A percentile compares a stretch with the other conserved stretches of the same genome.
Evolutionary conservation across 176 grass and related monocot genomes (phyloP).

Genomic region (Oropetium thomaeum): DNA sequence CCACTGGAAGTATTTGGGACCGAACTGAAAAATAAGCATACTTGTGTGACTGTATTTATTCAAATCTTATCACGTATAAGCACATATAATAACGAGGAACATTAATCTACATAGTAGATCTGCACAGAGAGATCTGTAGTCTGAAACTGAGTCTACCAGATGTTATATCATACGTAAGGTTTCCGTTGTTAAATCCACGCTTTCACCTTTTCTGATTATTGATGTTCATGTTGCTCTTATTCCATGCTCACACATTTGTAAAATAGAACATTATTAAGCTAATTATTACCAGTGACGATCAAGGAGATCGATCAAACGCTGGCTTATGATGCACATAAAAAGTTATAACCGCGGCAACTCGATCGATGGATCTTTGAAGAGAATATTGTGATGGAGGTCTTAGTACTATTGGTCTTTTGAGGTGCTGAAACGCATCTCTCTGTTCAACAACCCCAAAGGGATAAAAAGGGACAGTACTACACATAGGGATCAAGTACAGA

Average conservation of each 20-base stretch:
- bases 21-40: not conserved
- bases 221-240: not conserved
- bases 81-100: not conserved
- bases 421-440: not conserved
- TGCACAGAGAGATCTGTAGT: constrained; percentile 18
- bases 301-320: not conserved
- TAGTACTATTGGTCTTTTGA: not conserved
- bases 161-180: constrained; percentile 7
- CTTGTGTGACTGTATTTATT: not conserved
- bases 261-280: not conserved
- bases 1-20: too few species aligned
- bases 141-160: constrained; percentile 19
- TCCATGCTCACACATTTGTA: constrained; percentile 11
- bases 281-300: not conserved
- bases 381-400: not conserved
- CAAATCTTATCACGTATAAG: not conserved
- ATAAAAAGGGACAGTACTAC: not conserved
- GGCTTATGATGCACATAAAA: constrained; percentile 20
- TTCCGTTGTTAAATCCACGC: not conserved
- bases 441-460: not conserved
- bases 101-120: not conserved
- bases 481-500: not conserved
- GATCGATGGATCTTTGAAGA: constrained; percentile 13
- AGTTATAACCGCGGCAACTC: constrained; percentile 23
- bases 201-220: not conserved